A percentile compares a stretch with the other conserved stretches of the same genome.
phyloP scores from a whole-genome alignment of 1,284 basidiomycete species.

The Sanghuangporus weigelae region DNA sequence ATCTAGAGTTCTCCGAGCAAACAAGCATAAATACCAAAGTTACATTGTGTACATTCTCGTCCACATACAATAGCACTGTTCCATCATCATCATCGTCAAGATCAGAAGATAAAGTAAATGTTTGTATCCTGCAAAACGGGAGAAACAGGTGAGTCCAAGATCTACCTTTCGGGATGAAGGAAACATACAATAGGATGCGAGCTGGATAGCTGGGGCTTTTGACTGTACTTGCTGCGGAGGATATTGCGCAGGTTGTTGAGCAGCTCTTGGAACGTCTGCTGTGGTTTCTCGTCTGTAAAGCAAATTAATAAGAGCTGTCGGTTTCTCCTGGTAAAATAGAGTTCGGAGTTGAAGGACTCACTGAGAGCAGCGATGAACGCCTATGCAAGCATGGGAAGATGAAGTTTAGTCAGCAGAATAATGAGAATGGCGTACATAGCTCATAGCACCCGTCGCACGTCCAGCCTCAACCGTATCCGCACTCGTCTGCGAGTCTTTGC shows the following conservation, averaged over 20 bases:
- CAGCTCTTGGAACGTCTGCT: conserved; percentile 79
- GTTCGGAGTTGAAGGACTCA: conserved; percentile 27
- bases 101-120: conserved; percentile 11
- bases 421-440: conserved; percentile 43
- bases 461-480: conserved; percentile 85
- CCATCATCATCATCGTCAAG: not conserved
- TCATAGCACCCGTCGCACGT: conserved; percentile 86
- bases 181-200: conserved; percentile 59
- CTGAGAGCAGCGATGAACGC: conserved; percentile 69
- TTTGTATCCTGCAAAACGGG: conserved; percentile 13
- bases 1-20: too few species aligned
- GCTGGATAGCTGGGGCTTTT: conserved; percentile 81
- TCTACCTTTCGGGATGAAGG: too few species aligned
- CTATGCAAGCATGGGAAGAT: conserved; percentile 31
- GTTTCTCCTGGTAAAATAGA: conserved; percentile 8
- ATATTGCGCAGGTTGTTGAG: conserved; percentile 63
- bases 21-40: too few species aligned
- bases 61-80: not conserved
- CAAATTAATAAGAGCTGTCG: conserved; percentile 8
- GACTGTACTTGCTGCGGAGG: conserved; percentile 65
- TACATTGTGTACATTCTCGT: too few species aligned
- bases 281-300: conserved; percentile 48
- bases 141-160: too few species aligned
- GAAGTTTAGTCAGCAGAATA: conserved; percentile 17
- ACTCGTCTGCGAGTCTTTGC: conserved; percentile 90